Evolutionary conservation across 495 filamentous ascomycete genomes (phyloP).

Genomic region (Trichoderma virens): DNA sequence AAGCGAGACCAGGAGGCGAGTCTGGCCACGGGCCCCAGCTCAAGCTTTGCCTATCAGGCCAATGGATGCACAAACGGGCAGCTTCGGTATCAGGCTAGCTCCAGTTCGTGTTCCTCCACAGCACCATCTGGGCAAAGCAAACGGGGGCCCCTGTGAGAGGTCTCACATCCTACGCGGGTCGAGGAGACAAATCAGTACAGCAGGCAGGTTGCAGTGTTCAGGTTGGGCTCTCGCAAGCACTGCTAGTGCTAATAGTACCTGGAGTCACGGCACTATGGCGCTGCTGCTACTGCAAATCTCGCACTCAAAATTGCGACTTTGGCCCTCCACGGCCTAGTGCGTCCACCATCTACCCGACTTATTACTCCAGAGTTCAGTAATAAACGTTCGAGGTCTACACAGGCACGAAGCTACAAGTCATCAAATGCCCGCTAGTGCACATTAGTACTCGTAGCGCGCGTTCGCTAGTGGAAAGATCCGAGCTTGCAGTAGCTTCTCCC

Average conservation of each 20-base stretch:
- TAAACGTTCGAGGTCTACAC: neutral
- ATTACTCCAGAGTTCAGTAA: too few species aligned
- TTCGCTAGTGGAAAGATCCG: slow-evolving; percentile 5
- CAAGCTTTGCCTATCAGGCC: neutral
- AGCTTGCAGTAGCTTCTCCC: slow-evolving; percentile 2
- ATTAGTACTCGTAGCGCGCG: neutral
- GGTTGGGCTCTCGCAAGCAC: too few species aligned
- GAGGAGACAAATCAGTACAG: too few species aligned
- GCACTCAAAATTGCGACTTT: neutral
- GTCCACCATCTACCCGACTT: neutral
- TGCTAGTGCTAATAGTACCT: too few species aligned
- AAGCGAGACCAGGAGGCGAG: neutral
- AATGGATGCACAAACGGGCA: neutral
- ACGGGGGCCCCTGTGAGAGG: neutral
- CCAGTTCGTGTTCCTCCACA: slow-evolving; percentile 1
- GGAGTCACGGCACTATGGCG: neutral
- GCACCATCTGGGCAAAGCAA: neutral
- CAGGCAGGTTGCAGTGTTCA: too few species aligned
- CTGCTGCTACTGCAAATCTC: neutral
- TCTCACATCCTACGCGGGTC: too few species aligned
- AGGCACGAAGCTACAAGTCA: neutral
- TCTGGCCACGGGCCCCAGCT: neutral
- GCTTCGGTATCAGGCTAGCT: slow-evolving; percentile 7
- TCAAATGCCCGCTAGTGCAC: slow-evolving; percentile 1
- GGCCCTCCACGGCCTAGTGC: neutral